Conservation (phyloP, 2,329 filamentous ascomycete species). For the Diaporthe sp. region DNA sequence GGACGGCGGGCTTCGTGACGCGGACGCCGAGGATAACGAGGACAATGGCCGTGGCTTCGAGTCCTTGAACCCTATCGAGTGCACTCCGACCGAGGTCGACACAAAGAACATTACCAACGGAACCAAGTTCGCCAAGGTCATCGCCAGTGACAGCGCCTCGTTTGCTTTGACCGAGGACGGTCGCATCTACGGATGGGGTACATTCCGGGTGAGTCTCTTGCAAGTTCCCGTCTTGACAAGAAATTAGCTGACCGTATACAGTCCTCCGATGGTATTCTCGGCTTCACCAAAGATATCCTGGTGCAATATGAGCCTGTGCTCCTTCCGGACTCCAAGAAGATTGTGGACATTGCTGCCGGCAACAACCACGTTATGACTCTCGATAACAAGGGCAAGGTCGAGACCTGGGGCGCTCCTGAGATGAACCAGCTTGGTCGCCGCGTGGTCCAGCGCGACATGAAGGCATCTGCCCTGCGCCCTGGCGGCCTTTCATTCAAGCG, state of each 20-base stretch:
- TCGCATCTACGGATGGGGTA: constrained; percentile 85
- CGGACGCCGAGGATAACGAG: constrained; percentile 60
- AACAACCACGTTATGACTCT: constrained; percentile 79
- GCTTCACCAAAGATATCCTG: constrained; percentile 43
- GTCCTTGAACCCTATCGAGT: constrained; percentile 71
- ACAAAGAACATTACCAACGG: constrained; percentile 50
- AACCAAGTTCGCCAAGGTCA: constrained; percentile 65
- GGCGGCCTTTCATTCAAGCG: constrained; percentile 47
- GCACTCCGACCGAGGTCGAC: constrained; percentile 68
- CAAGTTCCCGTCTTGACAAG: neutral
- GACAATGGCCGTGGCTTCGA: constrained; percentile 45
- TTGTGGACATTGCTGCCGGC: constrained; percentile 72
- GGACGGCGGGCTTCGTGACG: constrained; percentile 67
- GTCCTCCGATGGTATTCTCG: constrained; percentile 60
- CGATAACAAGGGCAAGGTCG: constrained; percentile 71
- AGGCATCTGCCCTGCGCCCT: constrained; percentile 46
- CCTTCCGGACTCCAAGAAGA: constrained; percentile 72
- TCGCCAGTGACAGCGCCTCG: constrained; percentile 78
- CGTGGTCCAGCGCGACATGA: constrained; percentile 65
- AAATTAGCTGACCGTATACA: constrained; percentile 34
- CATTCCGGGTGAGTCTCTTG: constrained; percentile 69
- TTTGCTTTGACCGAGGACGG: constrained; percentile 82
- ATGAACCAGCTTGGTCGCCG: constrained; percentile 72
- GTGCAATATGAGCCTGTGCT: constrained; percentile 62
- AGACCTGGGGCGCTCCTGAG: constrained; percentile 78